phyloP scores from a whole-genome alignment of 2,329 filamentous ascomycete genomes.

The Beauveria brongniartii region DNA sequence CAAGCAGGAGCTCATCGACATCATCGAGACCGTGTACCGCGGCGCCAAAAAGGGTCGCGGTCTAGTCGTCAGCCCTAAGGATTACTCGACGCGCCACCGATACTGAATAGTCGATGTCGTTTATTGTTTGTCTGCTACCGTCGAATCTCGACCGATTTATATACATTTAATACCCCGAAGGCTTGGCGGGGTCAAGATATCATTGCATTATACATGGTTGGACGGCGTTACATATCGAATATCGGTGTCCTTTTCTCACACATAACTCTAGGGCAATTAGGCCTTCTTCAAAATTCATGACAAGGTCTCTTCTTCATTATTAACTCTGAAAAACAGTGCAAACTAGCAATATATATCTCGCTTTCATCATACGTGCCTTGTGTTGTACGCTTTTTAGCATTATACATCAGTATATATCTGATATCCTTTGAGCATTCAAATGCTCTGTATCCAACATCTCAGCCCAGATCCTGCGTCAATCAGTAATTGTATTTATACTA shows the following conservation, averaged over 20 bases:
- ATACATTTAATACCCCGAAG: neutral
- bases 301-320: neutral
- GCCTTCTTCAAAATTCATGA: neutral
- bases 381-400: neutral
- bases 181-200: neutral
- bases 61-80: constrained; percentile 94
- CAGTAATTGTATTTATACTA: neutral
- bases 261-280: neutral
- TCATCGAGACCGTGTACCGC: constrained; percentile 94
- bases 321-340: neutral
- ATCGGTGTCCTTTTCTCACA: neutral
- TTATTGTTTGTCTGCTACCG: no score
- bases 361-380: neutral
- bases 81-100: constrained; percentile 31
- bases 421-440: neutral
- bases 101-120: constrained; percentile 19
- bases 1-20: constrained; percentile 97
- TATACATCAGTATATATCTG: neutral
- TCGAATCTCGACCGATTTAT: neutral
- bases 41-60: constrained; percentile 98
- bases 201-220: neutral
- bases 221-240: neutral
- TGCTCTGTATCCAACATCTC: neutral
- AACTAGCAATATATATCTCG: neutral
- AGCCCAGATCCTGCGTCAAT: neutral